A percentile compares a stretch with the other conserved stretches of the same genome.
Conservation (phyloP, 352 stramenopile genomes). For the Phytophthora nicotianae region DNA sequence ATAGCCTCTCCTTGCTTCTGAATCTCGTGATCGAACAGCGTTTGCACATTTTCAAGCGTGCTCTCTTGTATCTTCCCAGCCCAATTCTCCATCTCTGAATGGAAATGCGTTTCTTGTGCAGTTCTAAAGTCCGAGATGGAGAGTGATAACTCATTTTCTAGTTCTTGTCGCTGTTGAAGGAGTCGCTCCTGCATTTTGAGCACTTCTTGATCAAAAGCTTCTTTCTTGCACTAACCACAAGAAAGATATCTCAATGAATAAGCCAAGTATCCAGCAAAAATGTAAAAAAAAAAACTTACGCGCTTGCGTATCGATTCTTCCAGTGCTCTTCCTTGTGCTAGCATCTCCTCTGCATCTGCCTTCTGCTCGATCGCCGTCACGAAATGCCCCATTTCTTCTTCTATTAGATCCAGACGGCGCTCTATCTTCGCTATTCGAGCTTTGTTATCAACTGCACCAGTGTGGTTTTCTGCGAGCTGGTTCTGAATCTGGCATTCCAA, state of each 20-base stretch:
- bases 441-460: constrained; percentile 18
- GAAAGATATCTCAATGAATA: not conserved
- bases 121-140: constrained; percentile 17
- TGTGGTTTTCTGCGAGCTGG: not conserved
- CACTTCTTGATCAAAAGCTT: constrained; percentile 55
- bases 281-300: constrained; percentile 28
- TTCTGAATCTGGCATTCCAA: constrained; percentile 21
- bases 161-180: constrained; percentile 37
- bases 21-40: constrained; percentile 14
- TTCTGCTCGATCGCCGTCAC: constrained; percentile 53
- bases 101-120: constrained; percentile 23
- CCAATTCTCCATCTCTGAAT: constrained; percentile 25
- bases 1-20: constrained; percentile 15
- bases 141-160: constrained; percentile 12
- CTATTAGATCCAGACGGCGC: constrained; percentile 46
- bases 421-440: constrained; percentile 32
- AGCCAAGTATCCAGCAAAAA: not conserved
- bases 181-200: constrained; percentile 35
- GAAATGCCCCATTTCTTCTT: constrained; percentile 64
- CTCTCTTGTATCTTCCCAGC: constrained; percentile 17
- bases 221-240: constrained; percentile 50
- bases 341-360: constrained; percentile 41
- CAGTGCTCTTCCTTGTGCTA: constrained; percentile 31
- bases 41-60: constrained; percentile 1
- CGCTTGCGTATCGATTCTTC: constrained; percentile 54